A percentile compares a stretch with the other conserved stretches of the same genome.
phyloP scores from a whole-genome alignment of 2,329 filamentous ascomycete genomes.

The Tolypocladium inflatum region DNA sequence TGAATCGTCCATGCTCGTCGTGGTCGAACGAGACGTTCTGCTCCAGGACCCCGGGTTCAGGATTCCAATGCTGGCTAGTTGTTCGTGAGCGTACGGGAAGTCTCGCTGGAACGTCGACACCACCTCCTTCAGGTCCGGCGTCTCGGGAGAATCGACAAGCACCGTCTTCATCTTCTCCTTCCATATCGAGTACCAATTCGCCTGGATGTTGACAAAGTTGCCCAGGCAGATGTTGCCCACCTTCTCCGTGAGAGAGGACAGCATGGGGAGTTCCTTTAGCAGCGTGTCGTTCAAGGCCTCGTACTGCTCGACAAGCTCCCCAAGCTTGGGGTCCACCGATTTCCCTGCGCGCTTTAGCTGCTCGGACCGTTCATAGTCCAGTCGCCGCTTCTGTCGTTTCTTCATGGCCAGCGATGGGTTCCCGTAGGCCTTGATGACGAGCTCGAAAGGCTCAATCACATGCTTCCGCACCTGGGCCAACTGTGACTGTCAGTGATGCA shows the following conservation, averaged over 20 bases:
- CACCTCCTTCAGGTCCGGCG: slow-evolving; percentile 63
- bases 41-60: slow-evolving; percentile 63
- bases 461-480: slow-evolving; percentile 62
- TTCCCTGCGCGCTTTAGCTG: slow-evolving; percentile 71
- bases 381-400: slow-evolving; percentile 84
- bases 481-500: slow-evolving; percentile 18
- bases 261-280: slow-evolving; percentile 80
- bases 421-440: slow-evolving; percentile 69
- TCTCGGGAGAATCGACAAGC: slow-evolving; percentile 52
- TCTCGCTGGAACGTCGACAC: slow-evolving; percentile 70
- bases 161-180: slow-evolving; percentile 72
- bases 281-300: slow-evolving; percentile 84
- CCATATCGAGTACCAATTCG: slow-evolving; percentile 74
- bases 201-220: slow-evolving; percentile 78
- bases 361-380: slow-evolving; percentile 78
- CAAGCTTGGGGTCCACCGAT: slow-evolving; percentile 77
- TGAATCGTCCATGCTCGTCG: slow-evolving; percentile 42
- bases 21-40: slow-evolving; percentile 49
- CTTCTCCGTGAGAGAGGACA: slow-evolving; percentile 73
- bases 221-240: slow-evolving; percentile 74
- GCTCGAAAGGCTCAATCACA: slow-evolving; percentile 77
- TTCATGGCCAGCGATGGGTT: slow-evolving; percentile 84
- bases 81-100: slow-evolving; percentile 65
- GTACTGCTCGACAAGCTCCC: slow-evolving; percentile 81
- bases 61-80: slow-evolving; percentile 62